These are phyloP conservation scores for Chenopodium formosanum DNA, from an alignment of 148 eudicot species.

Conservation along the genomic window DNA sequence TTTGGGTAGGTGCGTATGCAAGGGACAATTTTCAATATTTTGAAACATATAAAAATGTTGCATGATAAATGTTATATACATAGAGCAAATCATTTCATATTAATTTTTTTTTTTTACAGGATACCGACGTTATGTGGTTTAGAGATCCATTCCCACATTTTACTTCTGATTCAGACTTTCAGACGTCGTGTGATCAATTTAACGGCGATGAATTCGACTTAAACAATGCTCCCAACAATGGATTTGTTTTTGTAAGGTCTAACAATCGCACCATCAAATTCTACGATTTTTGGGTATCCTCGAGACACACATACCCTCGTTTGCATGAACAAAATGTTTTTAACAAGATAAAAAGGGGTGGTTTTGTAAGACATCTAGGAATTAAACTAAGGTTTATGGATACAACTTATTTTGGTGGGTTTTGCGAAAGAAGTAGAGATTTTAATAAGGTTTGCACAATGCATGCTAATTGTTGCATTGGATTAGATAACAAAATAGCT, in stretches of 20 bases:
- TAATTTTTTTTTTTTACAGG: conserved; percentile 29
- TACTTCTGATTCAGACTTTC: conserved; percentile 42
- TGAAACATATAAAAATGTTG: background rate
- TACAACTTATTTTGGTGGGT: conserved; percentile 51
- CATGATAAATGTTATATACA: background rate
- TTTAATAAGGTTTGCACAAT: conserved; percentile 52
- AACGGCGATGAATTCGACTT: conserved; percentile 19
- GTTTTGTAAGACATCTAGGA: conserved; percentile 30
- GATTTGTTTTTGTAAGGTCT: conserved; percentile 48
- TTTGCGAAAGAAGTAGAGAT: conserved; percentile 56
- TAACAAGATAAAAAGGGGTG: conserved; percentile 35
- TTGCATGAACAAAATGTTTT: conserved; percentile 60
- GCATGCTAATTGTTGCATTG: conserved; percentile 72
- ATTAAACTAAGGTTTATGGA: conserved; percentile 43
- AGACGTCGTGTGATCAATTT: conserved; percentile 54
- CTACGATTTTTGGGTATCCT: conserved; percentile 43
- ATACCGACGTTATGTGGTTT: conserved; percentile 64
- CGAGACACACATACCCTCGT: conserved; percentile 31
- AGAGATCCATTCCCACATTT: conserved; percentile 53
- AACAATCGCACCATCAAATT: conserved; percentile 40
- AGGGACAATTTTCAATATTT: background rate
- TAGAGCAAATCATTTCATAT: background rate
- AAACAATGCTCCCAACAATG: conserved; percentile 43
- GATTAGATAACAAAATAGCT: conserved; percentile 42
- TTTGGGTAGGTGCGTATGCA: too few species aligned